Conservation (phyloP, 176 grass and related monocot genomes). For the Bromus sterilis region DNA sequence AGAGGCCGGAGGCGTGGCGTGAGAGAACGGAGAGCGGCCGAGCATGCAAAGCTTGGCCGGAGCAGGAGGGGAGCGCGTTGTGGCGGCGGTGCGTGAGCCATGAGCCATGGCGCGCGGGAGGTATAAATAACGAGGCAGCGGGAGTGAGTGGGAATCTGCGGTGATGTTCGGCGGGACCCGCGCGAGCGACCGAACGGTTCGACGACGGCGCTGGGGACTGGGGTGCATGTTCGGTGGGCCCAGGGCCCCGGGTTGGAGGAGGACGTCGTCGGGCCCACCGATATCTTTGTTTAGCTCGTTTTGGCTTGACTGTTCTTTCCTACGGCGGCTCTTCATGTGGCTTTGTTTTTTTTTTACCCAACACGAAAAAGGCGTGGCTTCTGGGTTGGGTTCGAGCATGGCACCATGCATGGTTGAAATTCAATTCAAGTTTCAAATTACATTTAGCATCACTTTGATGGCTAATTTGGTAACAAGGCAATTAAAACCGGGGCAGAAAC, state of each 20-base stretch:
- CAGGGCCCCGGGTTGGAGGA: background rate
- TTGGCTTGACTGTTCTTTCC: background rate
- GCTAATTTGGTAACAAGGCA: too few species aligned
- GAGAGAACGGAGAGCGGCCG: background rate
- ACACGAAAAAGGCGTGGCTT: too few species aligned
- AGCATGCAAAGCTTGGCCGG: background rate
- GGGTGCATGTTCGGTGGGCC: background rate
- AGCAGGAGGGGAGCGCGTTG: background rate
- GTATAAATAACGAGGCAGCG: conserved; percentile 17
- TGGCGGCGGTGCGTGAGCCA: conserved; percentile 1
- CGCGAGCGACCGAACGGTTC: background rate
- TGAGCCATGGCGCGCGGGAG: background rate
- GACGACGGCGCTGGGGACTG: background rate
- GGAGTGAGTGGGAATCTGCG: background rate
- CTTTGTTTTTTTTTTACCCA: too few species aligned
- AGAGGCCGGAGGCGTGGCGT: background rate
- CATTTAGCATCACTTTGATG: too few species aligned
- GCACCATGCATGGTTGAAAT: too few species aligned
- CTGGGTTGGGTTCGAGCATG: too few species aligned
- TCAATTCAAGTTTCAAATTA: too few species aligned
- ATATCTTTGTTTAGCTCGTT: background rate
- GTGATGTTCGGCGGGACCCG: background rate
- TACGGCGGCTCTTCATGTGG: background rate
- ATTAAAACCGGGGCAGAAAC: too few species aligned
- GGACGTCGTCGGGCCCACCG: background rate